Conservation (phyloP, 768 basidiomycete species). For the Gloeostereum incarnatum region DNA sequence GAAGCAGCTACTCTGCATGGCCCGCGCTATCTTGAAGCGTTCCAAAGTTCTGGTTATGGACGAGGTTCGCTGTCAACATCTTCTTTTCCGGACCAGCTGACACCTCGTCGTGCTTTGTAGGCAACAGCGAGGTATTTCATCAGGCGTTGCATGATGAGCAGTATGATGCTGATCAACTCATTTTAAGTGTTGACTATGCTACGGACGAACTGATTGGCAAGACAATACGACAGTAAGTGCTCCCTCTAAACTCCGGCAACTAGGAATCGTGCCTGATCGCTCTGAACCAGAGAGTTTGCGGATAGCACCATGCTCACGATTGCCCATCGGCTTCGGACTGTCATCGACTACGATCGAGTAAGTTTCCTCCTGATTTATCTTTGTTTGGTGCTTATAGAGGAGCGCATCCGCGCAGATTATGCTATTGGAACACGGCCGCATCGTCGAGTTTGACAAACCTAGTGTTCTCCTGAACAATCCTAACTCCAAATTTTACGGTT, state of each 20-base stretch:
- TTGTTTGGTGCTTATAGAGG: background rate
- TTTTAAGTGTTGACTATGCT: slow-evolving; percentile 72
- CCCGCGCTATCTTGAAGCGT: slow-evolving; percentile 72
- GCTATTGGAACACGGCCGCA: slow-evolving; percentile 70
- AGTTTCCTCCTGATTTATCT: slow-evolving; percentile 14
- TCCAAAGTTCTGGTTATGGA: slow-evolving; percentile 81
- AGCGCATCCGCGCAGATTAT: slow-evolving; percentile 42
- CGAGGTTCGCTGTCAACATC: slow-evolving; percentile 37
- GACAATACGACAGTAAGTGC: slow-evolving; percentile 66
- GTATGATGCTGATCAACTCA: slow-evolving; percentile 17
- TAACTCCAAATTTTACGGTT: slow-evolving; percentile 50
- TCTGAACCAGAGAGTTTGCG: slow-evolving; percentile 76
- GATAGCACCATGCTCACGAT: slow-evolving; percentile 79
- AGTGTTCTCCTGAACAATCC: slow-evolving; percentile 42
- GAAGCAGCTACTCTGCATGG: slow-evolving; percentile 87
- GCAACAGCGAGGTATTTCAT: slow-evolving; percentile 52
- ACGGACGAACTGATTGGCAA: slow-evolving; percentile 83
- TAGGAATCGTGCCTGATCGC: too few species aligned
- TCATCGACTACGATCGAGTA: slow-evolving; percentile 80
- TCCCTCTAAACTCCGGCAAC: background rate
- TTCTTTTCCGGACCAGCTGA: background rate
- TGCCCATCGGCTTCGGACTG: slow-evolving; percentile 69
- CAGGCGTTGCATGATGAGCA: too few species aligned
- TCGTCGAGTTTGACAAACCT: slow-evolving; percentile 69
- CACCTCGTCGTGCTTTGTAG: slow-evolving; percentile 19